These are phyloP conservation scores for Yarrowia sp. DNA, from an alignment of 805 yeast genomes.

Conservation along the genomic window DNA sequence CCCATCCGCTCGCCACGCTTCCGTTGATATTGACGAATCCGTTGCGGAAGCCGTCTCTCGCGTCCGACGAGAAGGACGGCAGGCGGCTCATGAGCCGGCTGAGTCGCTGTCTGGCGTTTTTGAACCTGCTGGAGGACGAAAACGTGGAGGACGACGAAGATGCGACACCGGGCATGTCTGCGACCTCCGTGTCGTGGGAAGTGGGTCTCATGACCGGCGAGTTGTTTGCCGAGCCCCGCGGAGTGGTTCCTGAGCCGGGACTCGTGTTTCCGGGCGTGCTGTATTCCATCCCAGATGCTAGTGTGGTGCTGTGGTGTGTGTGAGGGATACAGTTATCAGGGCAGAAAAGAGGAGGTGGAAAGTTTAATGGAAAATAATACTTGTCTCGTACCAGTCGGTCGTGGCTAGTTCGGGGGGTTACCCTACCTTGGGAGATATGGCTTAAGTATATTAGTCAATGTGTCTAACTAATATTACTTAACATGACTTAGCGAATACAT, in stretches of 20 bases:
- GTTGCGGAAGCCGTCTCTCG: conserved; percentile 16
- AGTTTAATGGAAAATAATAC: background rate
- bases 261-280: conserved; percentile 15
- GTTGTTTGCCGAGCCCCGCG: conserved; percentile 2
- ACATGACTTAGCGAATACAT: too few relatives aligned
- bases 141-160: conserved; percentile 22
- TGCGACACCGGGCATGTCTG: conserved; percentile 13
- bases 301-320: background rate
- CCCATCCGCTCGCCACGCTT: conserved; percentile 20
- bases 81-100: conserved; percentile 22
- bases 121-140: conserved; percentile 25
- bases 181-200: conserved; percentile 17
- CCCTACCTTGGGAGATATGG: too few relatives aligned
- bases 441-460: too few relatives aligned
- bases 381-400: too few relatives aligned
- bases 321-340: conserved; percentile 20
- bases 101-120: conserved; percentile 28
- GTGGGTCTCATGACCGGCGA: conserved; percentile 23
- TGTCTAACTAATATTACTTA: too few relatives aligned
- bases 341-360: conserved; percentile 29
- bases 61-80: conserved; percentile 26
- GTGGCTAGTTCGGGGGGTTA: too few relatives aligned
- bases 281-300: conserved; percentile 7
- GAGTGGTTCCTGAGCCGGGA: conserved; percentile 3
- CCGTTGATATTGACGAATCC: conserved; percentile 22